Evolutionary conservation across 2,329 filamentous ascomycete species (phyloP).

Genomic region (Ophiostoma quercus): DNA sequence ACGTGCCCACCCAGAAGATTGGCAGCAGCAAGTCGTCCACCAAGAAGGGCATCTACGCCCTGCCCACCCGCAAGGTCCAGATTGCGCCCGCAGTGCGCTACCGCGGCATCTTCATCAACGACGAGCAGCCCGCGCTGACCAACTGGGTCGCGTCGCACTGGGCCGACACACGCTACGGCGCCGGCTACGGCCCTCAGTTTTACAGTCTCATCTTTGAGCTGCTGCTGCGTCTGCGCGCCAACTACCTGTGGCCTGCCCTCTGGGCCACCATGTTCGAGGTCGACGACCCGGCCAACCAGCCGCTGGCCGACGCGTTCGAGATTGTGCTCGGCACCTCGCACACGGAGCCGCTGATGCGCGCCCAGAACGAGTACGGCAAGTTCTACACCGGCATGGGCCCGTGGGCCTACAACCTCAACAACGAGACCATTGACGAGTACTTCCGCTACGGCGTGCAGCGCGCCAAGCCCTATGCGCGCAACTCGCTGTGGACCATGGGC

Average conservation of each 20-base stretch:
- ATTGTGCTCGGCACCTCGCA: slow-evolving; percentile 69
- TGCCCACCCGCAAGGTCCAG: slow-evolving; percentile 51
- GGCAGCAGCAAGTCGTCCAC: not conserved
- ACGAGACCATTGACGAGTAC: slow-evolving; percentile 61
- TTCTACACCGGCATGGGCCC: slow-evolving; percentile 49
- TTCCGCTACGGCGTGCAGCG: slow-evolving; percentile 62
- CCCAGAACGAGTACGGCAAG: slow-evolving; percentile 51
- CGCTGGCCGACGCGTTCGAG: slow-evolving; percentile 66
- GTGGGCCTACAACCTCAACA: slow-evolving; percentile 68
- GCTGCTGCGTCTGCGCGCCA: slow-evolving; percentile 62
- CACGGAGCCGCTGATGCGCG: slow-evolving; percentile 65
- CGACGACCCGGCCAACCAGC: slow-evolving; percentile 63
- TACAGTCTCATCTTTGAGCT: slow-evolving; percentile 67
- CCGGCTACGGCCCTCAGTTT: slow-evolving; percentile 55
- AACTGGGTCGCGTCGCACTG: slow-evolving; percentile 54
- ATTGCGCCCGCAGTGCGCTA: slow-evolving; percentile 60
- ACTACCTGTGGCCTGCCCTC: slow-evolving; percentile 64
- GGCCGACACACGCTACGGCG: slow-evolving; percentile 41
- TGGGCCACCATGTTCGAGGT: slow-evolving; percentile 69
- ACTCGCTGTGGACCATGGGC: slow-evolving; percentile 59
- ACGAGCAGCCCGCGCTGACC: slow-evolving; percentile 62
- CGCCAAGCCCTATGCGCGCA: slow-evolving; percentile 60
- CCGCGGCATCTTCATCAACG: slow-evolving; percentile 65
- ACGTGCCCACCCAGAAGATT: slow-evolving; percentile 44
- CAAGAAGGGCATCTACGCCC: slow-evolving; percentile 50